Evolutionary conservation across 352 stramenopile species (phyloP).

Genomic region (Poterioochromonas sp.): DNA sequence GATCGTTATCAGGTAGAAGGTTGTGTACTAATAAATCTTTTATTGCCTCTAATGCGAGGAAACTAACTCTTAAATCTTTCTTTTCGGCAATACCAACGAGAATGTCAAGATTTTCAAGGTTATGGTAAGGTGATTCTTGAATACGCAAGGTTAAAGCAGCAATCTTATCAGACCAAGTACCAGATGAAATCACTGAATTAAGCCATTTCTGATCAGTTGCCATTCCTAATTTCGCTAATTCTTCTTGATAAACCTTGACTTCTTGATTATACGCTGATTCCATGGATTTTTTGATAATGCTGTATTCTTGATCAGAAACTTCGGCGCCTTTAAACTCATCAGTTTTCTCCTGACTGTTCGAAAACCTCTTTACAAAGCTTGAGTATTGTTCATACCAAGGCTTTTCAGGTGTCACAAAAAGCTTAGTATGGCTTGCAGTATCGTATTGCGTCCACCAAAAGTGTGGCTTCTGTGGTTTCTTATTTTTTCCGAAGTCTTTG

Average conservation of each 20-base stretch:
- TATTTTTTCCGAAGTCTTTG: no score
- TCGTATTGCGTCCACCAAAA: no score
- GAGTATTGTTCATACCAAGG: neutral
- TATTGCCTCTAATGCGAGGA: slow-evolving; percentile 78
- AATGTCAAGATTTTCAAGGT: slow-evolving; percentile 58
- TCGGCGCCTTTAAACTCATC: no score
- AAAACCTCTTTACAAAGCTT: no score
- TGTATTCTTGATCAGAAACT: no score
- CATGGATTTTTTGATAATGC: no score
- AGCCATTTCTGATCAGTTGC: slow-evolving; percentile 40
- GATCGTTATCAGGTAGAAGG: slow-evolving; percentile 62
- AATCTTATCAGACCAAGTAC: slow-evolving; percentile 76
- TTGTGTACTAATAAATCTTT: slow-evolving; percentile 85
- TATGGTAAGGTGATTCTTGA: slow-evolving; percentile 67
- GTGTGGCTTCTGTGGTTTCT: no score
- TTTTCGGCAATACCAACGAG: slow-evolving; percentile 77
- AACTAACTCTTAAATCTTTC: slow-evolving; percentile 64
- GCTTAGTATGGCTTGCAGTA: neutral
- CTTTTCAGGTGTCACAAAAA: neutral
- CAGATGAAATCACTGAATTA: slow-evolving; percentile 61
- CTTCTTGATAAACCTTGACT: neutral
- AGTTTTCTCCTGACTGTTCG: no score
- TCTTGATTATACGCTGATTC: neutral
- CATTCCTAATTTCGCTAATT: neutral
- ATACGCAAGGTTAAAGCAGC: slow-evolving; percentile 73